Evolutionary conservation across 2,329 filamentous ascomycete species (phyloP).

Genomic region (Canariomyces notabilis): DNA sequence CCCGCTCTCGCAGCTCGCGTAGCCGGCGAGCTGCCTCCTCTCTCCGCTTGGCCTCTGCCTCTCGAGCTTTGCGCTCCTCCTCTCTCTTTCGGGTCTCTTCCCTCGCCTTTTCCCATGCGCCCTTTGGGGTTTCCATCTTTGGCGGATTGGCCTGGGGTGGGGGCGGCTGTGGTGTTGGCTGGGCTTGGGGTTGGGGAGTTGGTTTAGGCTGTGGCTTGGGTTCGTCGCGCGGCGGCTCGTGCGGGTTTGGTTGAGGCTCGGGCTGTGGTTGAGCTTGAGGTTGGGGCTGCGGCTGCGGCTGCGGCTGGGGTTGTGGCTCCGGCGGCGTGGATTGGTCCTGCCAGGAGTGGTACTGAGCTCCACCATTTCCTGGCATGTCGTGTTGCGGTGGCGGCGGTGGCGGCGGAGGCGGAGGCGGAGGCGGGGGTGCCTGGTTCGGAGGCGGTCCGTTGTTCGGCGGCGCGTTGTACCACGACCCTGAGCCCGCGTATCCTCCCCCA

Average conservation of each 20-base stretch:
- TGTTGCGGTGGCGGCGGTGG: constrained; percentile 24
- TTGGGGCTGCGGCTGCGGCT: constrained; percentile 15
- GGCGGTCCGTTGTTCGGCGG: constrained; percentile 32
- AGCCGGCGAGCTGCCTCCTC: constrained; percentile 46
- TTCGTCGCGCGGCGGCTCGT: constrained; percentile 17
- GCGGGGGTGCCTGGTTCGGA: constrained; percentile 22
- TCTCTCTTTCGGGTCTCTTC: constrained; percentile 61
- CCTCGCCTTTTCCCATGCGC: constrained; percentile 63
- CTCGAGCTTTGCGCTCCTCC: constrained; percentile 57
- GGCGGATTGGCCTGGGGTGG: constrained; percentile 23
- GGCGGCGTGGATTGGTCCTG: constrained; percentile 26
- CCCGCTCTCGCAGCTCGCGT: constrained; percentile 34
- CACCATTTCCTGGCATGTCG: constrained; percentile 26
- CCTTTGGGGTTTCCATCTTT: constrained; percentile 37
- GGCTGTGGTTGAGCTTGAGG: constrained; percentile 24
- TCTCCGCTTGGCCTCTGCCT: constrained; percentile 53
- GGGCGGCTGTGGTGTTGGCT: constrained; percentile 15
- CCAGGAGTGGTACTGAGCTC: constrained; percentile 37
- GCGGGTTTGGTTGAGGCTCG: constrained; percentile 23
- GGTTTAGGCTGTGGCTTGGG: constrained; percentile 22
- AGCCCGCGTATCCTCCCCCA: constrained; percentile 29
- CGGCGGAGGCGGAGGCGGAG: constrained; percentile 24
- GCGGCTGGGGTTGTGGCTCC: constrained; percentile 24
- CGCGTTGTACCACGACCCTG: constrained; percentile 30
- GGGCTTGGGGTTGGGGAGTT: constrained; percentile 17